Evolutionary conservation across 257 asterid genomes (phyloP).

Genomic region (Ilex asprella): DNA sequence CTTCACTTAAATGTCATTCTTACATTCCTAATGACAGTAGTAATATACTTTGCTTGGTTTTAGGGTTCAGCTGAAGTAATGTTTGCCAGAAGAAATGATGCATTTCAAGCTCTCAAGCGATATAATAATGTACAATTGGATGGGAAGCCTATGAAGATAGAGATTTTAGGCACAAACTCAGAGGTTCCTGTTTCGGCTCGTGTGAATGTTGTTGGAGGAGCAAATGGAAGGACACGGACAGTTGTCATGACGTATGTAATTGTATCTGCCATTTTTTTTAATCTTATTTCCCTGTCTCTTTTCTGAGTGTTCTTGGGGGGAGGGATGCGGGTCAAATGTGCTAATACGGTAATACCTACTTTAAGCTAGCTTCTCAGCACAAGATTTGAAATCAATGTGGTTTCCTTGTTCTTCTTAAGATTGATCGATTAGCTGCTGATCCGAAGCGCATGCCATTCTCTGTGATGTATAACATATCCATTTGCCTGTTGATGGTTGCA

Average conservation of each 20-base stretch:
- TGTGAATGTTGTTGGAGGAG: constrained; percentile 60
- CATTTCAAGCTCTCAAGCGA: constrained; percentile 65
- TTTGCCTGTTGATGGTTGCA: no score
- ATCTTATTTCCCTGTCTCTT: no score
- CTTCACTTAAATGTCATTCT: background rate
- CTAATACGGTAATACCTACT: background rate
- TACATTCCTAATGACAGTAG: no score
- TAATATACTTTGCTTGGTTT: background rate
- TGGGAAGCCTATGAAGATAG: constrained; percentile 89
- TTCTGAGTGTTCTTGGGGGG: background rate
- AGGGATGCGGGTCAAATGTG: background rate
- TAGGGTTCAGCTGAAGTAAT: constrained; percentile 92
- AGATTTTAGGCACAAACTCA: constrained; percentile 46
- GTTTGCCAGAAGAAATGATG: constrained; percentile 74
- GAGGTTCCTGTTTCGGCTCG: constrained; percentile 60
- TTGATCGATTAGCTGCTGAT: no score
- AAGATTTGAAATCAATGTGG: background rate
- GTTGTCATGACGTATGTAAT: constrained; percentile 56
- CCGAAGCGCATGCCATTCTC: no score
- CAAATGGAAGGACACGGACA: constrained; percentile 55
- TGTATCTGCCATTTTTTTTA: background rate
- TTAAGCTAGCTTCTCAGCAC: background rate
- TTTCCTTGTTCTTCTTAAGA: background rate
- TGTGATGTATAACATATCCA: no score
- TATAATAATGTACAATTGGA: constrained; percentile 83